Percentiles rank a stretch among this genome's conserved stretches.
Evolutionary conservation across 805 yeast species (phyloP).

Genomic region (Saccharomyces kudriavzevii): DNA sequence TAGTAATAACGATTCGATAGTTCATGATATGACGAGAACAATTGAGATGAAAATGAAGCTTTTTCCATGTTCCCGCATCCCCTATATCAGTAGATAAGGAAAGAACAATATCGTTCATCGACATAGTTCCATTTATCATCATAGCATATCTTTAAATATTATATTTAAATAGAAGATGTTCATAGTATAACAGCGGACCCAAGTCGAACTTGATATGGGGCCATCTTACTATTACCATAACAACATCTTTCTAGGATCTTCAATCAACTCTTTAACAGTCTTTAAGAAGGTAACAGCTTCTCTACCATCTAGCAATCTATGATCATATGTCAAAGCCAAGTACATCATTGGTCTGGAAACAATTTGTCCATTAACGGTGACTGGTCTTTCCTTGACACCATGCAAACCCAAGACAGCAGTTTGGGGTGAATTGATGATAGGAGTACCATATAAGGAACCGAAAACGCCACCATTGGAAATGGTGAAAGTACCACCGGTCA

Average conservation of each 20-base stretch:
- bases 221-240: constrained; percentile 30
- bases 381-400: constrained; percentile 96
- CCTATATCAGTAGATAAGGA: no score
- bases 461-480: constrained; percentile 99
- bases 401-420: constrained; percentile 96
- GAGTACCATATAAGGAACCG: constrained; percentile 96
- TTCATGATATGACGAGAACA: no score
- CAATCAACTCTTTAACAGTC: constrained; percentile 92
- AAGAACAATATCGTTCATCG: not conserved
- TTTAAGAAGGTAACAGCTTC: constrained; percentile 97
- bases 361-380: constrained; percentile 89
- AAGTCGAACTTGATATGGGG: not conserved
- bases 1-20: not conserved
- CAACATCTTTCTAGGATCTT: constrained; percentile 98
- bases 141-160: not conserved
- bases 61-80: no score
- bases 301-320: constrained; percentile 95
- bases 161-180: not conserved
- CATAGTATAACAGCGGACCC: not conserved
- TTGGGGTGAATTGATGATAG: constrained; percentile 96
- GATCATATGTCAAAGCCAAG: constrained; percentile 95
- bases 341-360: constrained; percentile 99
- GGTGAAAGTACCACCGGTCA: constrained; percentile 99
- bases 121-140: not conserved
- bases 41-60: no score